These are phyloP conservation scores for Isochrysis galbana DNA, from an alignment of 78 protist species.

Conservation along the genomic window DNA sequence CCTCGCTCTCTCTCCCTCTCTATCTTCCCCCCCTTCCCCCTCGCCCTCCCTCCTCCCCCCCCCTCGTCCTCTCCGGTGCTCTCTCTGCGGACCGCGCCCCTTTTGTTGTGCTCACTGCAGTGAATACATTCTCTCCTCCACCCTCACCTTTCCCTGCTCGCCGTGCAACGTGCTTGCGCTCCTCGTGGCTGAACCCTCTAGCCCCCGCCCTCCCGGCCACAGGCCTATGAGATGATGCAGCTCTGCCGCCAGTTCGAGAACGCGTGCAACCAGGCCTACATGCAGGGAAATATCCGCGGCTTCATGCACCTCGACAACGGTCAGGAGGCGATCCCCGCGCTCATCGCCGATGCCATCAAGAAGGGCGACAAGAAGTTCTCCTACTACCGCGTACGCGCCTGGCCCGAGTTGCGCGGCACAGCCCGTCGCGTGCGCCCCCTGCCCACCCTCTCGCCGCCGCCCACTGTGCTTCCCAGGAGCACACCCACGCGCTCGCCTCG, in stretches of 20 bases:
- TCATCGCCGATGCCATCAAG: conserved; percentile 36
- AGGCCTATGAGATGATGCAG: conserved; percentile 35
- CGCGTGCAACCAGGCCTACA: conserved; percentile 42
- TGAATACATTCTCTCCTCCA: too few relatives aligned
- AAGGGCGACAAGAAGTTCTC: conserved; percentile 33
- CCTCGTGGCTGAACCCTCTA: too few relatives aligned
- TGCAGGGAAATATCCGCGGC: conserved; percentile 43
- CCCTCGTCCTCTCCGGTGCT: too few relatives aligned
- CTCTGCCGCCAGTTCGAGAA: conserved; percentile 52
- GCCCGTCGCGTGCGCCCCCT: too few relatives aligned
- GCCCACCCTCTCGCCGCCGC: background rate
- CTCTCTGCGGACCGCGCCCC: too few relatives aligned
- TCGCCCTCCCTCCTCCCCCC: too few relatives aligned
- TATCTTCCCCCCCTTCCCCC: background rate
- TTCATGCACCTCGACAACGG: conserved; percentile 56
- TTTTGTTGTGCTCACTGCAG: too few relatives aligned
- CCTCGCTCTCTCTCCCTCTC: background rate
- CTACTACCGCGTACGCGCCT: conserved; percentile 34
- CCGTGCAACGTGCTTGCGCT: too few relatives aligned
- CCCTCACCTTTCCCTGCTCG: too few relatives aligned
- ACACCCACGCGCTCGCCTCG: conserved; percentile 46
- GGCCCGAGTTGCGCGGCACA: background rate
- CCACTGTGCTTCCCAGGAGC: conserved; percentile 29
- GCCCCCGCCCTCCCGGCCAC: too few relatives aligned
- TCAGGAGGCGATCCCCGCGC: conserved; percentile 44